Conservation (phyloP, 2,329 filamentous ascomycete species). For the Colletotrichum destructivum region DNA sequence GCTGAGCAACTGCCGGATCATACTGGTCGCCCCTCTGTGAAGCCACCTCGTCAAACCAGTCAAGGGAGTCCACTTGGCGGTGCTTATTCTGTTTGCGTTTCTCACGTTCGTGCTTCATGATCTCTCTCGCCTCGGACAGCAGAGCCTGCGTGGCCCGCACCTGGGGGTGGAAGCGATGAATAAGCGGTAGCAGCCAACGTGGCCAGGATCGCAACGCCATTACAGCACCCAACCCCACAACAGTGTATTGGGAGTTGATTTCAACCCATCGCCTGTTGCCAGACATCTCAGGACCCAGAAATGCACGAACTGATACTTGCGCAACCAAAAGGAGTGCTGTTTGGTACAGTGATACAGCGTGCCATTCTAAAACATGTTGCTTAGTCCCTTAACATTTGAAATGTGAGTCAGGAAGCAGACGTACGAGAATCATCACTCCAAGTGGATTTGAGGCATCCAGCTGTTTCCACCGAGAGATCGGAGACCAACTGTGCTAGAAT, state of each 20-base stretch:
- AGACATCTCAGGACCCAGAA: neutral
- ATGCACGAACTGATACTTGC: neutral
- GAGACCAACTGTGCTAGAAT: neutral
- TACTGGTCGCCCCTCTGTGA: constrained; percentile 3
- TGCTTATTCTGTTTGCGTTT: neutral
- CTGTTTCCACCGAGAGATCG: neutral
- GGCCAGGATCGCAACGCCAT: constrained; percentile 1
- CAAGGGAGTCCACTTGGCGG: constrained; percentile 1
- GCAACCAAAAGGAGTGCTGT: neutral
- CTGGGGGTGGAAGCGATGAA: neutral
- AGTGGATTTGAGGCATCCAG: neutral
- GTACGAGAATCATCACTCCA: neutral
- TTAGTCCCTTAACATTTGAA: neutral
- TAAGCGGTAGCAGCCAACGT: neutral
- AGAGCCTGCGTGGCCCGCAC: neutral
- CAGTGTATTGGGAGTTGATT: neutral
- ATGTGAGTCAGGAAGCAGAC: neutral
- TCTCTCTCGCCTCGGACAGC: neutral
- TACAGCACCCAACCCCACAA: neutral
- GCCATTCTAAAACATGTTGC: neutral
- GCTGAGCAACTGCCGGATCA: constrained; percentile 14
- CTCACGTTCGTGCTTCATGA: neutral
- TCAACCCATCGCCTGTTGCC: neutral
- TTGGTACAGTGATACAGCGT: neutral
- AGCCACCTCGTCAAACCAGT: constrained; percentile 21